Evolutionary conservation across 2,329 filamentous ascomycete genomes (phyloP).

Genomic region (Aspergillus arachidicola): DNA sequence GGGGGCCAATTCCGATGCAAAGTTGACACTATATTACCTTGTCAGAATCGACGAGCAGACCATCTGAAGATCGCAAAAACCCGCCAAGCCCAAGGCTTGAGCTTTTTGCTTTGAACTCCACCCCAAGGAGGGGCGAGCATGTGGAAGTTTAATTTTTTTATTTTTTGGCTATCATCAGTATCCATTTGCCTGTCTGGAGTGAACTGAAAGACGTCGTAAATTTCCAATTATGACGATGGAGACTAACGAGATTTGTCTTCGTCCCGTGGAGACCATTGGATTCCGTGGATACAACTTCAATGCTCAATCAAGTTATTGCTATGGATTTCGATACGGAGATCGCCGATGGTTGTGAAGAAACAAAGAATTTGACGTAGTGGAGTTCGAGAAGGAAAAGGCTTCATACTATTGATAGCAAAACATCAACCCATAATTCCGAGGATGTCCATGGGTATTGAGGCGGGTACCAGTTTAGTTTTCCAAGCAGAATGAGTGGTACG

Average conservation of each 20-base stretch:
- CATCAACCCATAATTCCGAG: not conserved
- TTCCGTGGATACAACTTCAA: not conserved
- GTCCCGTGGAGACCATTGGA: not conserved
- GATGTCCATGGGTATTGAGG: not conserved
- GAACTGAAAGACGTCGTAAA: not conserved
- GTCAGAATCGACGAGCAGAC: not conserved
- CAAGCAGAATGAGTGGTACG: not conserved
- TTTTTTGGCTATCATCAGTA: not conserved
- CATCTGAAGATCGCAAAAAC: not conserved
- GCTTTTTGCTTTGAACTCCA: not conserved
- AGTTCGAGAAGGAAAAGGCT: not conserved
- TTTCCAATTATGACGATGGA: not conserved
- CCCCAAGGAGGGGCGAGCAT: not conserved
- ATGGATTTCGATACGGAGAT: not conserved
- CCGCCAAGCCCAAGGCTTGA: not conserved
- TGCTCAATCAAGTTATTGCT: not conserved
- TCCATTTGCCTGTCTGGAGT: not conserved
- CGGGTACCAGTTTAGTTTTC: not conserved
- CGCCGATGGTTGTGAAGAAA: conserved; percentile 10
- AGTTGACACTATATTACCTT: not conserved
- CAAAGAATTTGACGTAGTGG: conserved; percentile 3
- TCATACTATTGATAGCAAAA: not conserved
- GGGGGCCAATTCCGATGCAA: conserved; percentile 1
- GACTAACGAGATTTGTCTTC: not conserved
- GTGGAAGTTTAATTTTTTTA: not conserved